Conservation (phyloP, 1,284 basidiomycete genomes). For the Trichosporon inkin region DNA sequence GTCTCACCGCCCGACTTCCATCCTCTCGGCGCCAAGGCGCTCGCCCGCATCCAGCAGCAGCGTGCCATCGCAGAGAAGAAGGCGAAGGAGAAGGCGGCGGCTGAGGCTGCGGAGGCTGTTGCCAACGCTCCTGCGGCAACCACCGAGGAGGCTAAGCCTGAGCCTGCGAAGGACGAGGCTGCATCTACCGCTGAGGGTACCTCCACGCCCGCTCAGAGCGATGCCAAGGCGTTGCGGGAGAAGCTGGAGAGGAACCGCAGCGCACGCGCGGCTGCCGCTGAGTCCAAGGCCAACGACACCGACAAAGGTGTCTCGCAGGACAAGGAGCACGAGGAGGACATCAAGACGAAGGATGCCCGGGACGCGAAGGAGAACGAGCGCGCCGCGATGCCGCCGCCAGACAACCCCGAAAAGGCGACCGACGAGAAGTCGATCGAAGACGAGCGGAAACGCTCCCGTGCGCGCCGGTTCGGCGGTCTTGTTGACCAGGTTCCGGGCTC, state of each 20-base stretch:
- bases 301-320: neutral
- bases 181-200: constrained; percentile 10
- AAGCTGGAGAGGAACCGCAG: constrained; percentile 29
- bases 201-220: constrained; percentile 19
- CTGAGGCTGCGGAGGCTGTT: constrained; percentile 7
- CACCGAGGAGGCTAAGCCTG: constrained; percentile 4
- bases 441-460: constrained; percentile 36
- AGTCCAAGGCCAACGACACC: constrained; percentile 6
- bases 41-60: neutral
- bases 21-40: constrained; percentile 16
- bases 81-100: constrained; percentile 15
- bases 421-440: constrained; percentile 33
- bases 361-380: neutral
- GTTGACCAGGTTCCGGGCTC: constrained; percentile 19
- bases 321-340: constrained; percentile 7
- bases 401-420: constrained; percentile 28
- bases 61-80: neutral
- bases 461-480: constrained; percentile 35
- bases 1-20: constrained; percentile 28
- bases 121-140: constrained; percentile 12
- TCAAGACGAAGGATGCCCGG: neutral
- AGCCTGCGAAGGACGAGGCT: constrained; percentile 2
- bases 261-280: constrained; percentile 12
- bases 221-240: constrained; percentile 29
- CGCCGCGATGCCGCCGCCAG: neutral